These are phyloP conservation scores for Leccinum truebloodii DNA, from an alignment of 768 basidiomycete species.

Conservation along the genomic window DNA sequence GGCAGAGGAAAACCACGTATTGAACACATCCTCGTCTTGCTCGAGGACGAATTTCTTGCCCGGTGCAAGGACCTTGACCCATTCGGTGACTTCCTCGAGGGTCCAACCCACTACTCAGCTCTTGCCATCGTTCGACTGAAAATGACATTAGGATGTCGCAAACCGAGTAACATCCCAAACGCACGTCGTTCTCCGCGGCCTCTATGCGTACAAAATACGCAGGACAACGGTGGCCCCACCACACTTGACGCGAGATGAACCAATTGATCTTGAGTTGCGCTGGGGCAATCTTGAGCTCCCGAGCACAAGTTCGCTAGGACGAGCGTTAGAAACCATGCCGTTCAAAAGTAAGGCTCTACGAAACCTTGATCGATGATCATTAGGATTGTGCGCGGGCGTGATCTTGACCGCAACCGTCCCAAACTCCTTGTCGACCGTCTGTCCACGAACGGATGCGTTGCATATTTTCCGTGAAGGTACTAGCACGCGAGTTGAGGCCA, in stretches of 20 bases:
- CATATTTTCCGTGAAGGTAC: no score
- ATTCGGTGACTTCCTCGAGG: constrained; percentile 71
- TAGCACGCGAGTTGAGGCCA: no score
- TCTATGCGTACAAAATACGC: constrained; percentile 91
- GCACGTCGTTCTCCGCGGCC: constrained; percentile 66
- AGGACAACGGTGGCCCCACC: constrained; percentile 96
- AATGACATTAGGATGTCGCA: neutral
- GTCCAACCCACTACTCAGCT: constrained; percentile 88
- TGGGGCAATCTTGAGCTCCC: no score
- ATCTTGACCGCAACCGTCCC: no score
- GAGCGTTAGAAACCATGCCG: neutral
- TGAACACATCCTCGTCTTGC: constrained; percentile 96
- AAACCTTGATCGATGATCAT: constrained; percentile 55
- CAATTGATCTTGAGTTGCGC: no score
- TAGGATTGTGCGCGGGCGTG: no score
- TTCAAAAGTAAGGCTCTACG: neutral
- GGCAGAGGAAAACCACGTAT: constrained; percentile 99
- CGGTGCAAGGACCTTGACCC: constrained; percentile 68
- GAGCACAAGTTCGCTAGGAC: constrained; percentile 68
- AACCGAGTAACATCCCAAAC: constrained; percentile 21
- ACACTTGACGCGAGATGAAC: no score
- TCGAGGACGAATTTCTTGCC: constrained; percentile 72
- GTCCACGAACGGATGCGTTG: no score
- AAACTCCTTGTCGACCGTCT: no score
- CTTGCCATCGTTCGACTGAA: constrained; percentile 64